Evolutionary conservation across 345 rosid genomes (phyloP).

Genomic region (Litchi chinensis): DNA sequence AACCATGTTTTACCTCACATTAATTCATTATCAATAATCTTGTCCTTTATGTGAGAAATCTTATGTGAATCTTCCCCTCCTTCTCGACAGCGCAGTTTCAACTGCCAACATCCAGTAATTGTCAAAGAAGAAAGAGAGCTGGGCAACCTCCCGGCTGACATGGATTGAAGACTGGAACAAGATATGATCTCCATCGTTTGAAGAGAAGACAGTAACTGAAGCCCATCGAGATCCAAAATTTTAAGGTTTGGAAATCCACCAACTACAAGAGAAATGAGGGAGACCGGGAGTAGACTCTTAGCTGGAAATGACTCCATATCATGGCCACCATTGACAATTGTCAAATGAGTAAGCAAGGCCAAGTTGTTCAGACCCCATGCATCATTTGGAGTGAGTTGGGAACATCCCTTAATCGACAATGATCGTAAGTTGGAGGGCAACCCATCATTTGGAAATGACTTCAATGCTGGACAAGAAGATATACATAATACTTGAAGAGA

Average conservation of each 20-base stretch:
- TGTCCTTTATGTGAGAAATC: background rate
- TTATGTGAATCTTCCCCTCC: background rate
- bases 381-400: background rate
- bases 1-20: background rate
- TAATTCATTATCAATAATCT: background rate
- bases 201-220: background rate
- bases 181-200: background rate
- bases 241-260: background rate
- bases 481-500: background rate
- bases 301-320: background rate
- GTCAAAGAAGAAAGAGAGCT: background rate
- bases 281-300: background rate
- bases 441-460: background rate
- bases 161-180: background rate
- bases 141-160: conserved; percentile 3
- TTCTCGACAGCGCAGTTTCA: background rate
- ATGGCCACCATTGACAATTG: background rate
- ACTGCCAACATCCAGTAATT: background rate
- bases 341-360: background rate
- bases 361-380: background rate
- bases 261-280: background rate
- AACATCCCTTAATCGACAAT: background rate
- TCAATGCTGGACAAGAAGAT: background rate
- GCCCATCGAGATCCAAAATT: background rate
- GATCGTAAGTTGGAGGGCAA: background rate